Percentiles rank a stretch among this genome's conserved stretches.
phyloP scores from a whole-genome alignment of 106 monocot genomes.

The Apostasia shenzhenica region DNA sequence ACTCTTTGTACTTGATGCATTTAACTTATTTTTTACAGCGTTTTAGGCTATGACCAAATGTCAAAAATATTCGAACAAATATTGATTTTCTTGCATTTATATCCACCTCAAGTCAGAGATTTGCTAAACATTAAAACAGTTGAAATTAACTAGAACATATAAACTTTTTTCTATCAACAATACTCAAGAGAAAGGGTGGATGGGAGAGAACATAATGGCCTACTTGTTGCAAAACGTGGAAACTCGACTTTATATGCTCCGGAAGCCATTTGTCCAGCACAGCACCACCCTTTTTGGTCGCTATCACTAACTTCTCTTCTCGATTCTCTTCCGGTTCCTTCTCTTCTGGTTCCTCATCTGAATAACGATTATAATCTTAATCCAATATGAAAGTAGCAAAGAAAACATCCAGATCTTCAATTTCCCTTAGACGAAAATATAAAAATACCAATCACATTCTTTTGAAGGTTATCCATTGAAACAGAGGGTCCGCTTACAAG shows the following conservation, averaged over 20 bases:
- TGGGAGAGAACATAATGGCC: neutral
- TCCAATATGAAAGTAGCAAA: too few relatives aligned
- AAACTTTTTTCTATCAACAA: too few relatives aligned
- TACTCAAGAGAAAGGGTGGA: neutral
- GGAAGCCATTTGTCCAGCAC: constrained; percentile 78
- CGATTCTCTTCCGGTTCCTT: constrained; percentile 17
- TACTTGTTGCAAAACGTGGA: constrained; percentile 78
- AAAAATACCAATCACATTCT: neutral
- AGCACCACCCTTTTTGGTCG: constrained; percentile 66
- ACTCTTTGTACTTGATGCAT: too few relatives aligned
- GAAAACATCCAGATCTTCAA: too few relatives aligned
- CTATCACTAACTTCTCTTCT: constrained; percentile 65
- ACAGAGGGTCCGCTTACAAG: too few relatives aligned
- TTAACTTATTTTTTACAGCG: too few relatives aligned
- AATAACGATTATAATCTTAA: constrained; percentile 3
- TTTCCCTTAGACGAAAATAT: neutral
- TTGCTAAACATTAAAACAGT: too few relatives aligned
- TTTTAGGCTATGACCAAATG: too few relatives aligned
- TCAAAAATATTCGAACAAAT: too few relatives aligned
- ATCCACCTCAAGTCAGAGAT: too few relatives aligned
- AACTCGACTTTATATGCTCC: constrained; percentile 54
- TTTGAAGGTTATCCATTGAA: neutral
- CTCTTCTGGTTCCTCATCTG: constrained; percentile 11
- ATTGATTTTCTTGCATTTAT: too few relatives aligned
- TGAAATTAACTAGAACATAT: too few relatives aligned